Conservation (phyloP, 306 rosid species). For the Styphnolobium japonicum region DNA sequence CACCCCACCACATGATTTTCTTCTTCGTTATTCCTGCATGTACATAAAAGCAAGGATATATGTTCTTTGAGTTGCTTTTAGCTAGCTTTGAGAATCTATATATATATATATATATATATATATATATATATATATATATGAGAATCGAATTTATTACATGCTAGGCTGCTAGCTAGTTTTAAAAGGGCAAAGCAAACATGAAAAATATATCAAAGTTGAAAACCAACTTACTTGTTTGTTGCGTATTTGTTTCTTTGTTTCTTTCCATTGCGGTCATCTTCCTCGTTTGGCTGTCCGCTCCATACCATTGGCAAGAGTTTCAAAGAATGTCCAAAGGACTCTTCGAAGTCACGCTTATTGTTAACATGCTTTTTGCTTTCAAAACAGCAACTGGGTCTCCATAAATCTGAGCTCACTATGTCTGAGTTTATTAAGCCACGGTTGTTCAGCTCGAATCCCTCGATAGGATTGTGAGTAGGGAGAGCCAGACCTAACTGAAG, state of each 20-base stretch:
- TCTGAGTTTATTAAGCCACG: not conserved
- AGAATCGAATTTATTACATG: too few species aligned
- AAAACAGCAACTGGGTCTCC: constrained; percentile 16
- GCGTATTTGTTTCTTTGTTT: constrained; percentile 28
- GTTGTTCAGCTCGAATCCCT: constrained; percentile 36
- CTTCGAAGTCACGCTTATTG: constrained; percentile 60
- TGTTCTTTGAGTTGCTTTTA: not conserved
- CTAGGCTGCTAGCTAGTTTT: too few species aligned
- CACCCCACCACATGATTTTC: constrained; percentile 64
- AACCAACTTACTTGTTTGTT: constrained; percentile 48
- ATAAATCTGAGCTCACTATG: constrained; percentile 6
- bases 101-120: too few species aligned
- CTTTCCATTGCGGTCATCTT: constrained; percentile 49
- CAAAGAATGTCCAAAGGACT: constrained; percentile 43
- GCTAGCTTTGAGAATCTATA: too few species aligned
- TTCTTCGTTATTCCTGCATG: constrained; percentile 36
- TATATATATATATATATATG: too few species aligned
- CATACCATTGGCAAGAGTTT: constrained; percentile 49
- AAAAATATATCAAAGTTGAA: not conserved
- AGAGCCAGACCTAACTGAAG: constrained; percentile 59
- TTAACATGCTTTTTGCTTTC: constrained; percentile 27
- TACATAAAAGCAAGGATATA: not conserved
- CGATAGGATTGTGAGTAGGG: constrained; percentile 32
- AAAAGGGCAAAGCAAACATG: not conserved
- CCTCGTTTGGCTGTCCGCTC: constrained; percentile 72